Evolutionary conservation across 2,329 filamentous ascomycete genomes (phyloP), one percentile per base, ranked within the genome.

Genomic region (Cercospora citrullina): DNA sequence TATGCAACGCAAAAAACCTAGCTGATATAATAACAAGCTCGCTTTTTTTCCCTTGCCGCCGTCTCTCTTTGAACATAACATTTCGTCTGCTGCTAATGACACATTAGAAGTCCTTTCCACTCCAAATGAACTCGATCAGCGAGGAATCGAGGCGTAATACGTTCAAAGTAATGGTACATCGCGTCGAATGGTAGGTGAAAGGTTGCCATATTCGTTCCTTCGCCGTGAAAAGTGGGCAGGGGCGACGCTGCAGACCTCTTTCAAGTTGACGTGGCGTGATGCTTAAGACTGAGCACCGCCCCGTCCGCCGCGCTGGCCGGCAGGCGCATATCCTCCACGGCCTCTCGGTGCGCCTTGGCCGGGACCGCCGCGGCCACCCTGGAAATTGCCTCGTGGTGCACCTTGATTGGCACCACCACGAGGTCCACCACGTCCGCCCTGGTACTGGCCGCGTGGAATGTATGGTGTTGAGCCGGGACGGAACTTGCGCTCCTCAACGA

Each of bases 401-500:
- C 67, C 66, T 58, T 69, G 71, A 30, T 67, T 67, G 26, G 61
- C 66, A 71, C 84, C 86, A 57, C 89, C 84, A 81, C 93, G 92
- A 74, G 68, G 66, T 59, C 72, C 73, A 48, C 77, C 76, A 66
- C 81, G 80, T 64, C 78, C 78, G 62, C 81, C 80, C 60, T 81
- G 73, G 68, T 73, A 75, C 62, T 77, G 74, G 74, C 75, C 82
- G 73, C 76, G 79, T 66, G 74, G 78, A 75, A 71, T 74, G 75
- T 73, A 79, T 62, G 74, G 76, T 71, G 75, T 78, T 72, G 70
- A 76, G 70, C 71, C 77, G 14, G 80, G 78, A 65, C 80, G 79
- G 53, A 91, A 88, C 72, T 93, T 92, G 71, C 95, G 93, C 79
- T 94, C 92, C 82, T 98, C 95, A 66, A 99, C 91, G 70, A 88